Evolutionary conservation across 805 yeast genomes (phyloP), one percentile per base, ranked within the genome.

Genomic region (Lachancea cidri): DNA sequence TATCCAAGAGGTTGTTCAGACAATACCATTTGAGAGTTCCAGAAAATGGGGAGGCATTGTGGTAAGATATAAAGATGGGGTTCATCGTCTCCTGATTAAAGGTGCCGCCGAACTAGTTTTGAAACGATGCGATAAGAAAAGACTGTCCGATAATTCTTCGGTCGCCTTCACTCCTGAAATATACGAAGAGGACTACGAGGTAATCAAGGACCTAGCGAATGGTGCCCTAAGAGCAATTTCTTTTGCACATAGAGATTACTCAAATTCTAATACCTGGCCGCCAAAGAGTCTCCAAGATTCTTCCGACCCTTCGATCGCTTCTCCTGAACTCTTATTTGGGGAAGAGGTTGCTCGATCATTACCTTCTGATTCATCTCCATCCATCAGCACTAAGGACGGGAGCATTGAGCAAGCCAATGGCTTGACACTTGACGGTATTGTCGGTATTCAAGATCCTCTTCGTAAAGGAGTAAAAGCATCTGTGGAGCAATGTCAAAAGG

Each of bases 381-480:
- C n/a, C 3, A 9, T 14, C 5, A 37, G 34, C 20, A 16, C 43
- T 7, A 42, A 47, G 19, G 42, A 58, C 16, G 6, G 17, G 4
- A 66, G 67, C 5, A 65, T 55, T 17, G 45, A 43, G 7, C 54
- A 51, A 31, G 52, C 57, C 36, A 32, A 41, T n/a, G 74, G 73
- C 0, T 65, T 85, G 42, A 64, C 72, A 2, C 68, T 88, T 30
- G 83, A 91, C 57, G 79, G 81, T 39, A 66, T 91, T 32, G 88
- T 89, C 31, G 99, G 98, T 48, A 86, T 93, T 55, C 91, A 87
- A 67, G 98, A 93, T 66, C 98, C 98, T 0, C 71, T 93, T 44
- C 81, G 97, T 53, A 76, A 74, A 4, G 97, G 96, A 47, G 98
- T 93, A 7, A 73, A 79, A n/a, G 80, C 82, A 33, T 95, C 98